Evolutionary conservation across 2,329 filamentous ascomycete species (phyloP).

Genomic region (Dendrostoma leiphaemia): DNA sequence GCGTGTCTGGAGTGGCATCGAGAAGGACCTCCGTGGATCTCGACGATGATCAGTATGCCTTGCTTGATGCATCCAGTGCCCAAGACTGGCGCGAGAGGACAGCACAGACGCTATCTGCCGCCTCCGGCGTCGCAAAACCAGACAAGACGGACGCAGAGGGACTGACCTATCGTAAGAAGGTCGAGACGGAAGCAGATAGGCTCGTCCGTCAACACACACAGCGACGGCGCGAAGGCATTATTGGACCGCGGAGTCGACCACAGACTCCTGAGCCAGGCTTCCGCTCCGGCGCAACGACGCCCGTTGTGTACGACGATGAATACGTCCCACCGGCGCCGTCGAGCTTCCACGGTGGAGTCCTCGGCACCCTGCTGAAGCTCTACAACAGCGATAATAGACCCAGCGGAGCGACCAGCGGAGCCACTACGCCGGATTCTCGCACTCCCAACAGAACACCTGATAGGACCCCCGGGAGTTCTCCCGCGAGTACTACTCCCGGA

Average conservation of each 20-base stretch:
- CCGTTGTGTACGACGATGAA: slow-evolving; percentile 57
- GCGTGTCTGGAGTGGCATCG: slow-evolving; percentile 29
- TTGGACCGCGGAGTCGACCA: no score
- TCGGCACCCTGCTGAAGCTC: slow-evolving; percentile 70
- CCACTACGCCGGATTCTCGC: slow-evolving; percentile 40
- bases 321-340: slow-evolving; percentile 63
- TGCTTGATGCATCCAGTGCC: background rate
- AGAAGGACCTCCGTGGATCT: slow-evolving; percentile 26
- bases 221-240: slow-evolving; percentile 4
- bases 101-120: background rate
- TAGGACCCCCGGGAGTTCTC: slow-evolving; percentile 38
- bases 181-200: slow-evolving; percentile 16
- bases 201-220: slow-evolving; percentile 17
- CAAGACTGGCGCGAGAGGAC: background rate
- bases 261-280: background rate
- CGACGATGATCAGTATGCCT: slow-evolving; percentile 10
- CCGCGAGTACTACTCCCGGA: slow-evolving; percentile 35
- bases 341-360: slow-evolving; percentile 70
- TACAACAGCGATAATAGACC: slow-evolving; percentile 55
- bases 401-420: slow-evolving; percentile 34
- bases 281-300: slow-evolving; percentile 29
- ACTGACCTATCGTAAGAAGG: slow-evolving; percentile 14
- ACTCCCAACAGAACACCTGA: slow-evolving; percentile 41
- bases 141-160: slow-evolving; percentile 4
- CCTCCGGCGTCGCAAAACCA: slow-evolving; percentile 2